These are phyloP conservation scores for Neurospora sp. DNA, from an alignment of 495 filamentous ascomycete genomes.

Conservation along the genomic window DNA sequence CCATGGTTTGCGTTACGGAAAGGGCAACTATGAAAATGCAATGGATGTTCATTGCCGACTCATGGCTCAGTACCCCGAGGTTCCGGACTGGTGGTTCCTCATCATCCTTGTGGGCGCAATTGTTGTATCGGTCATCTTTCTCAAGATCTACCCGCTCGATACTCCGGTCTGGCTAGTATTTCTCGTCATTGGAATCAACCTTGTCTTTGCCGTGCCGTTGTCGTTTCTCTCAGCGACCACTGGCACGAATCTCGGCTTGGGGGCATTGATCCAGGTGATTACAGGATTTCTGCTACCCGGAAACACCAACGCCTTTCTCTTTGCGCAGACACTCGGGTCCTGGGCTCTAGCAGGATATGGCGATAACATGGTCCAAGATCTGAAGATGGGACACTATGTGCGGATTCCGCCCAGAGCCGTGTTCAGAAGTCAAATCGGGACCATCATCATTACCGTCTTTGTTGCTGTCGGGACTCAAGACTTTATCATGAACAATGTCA, in stretches of 20 bases:
- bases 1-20: conserved; percentile 38
- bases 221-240: conserved; percentile 28
- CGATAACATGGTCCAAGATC: conserved; percentile 30
- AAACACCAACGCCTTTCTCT: conserved; percentile 26
- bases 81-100: conserved; percentile 54
- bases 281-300: conserved; percentile 24
- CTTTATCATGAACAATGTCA: conserved; percentile 21
- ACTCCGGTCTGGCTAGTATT: conserved; percentile 26
- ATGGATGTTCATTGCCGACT: conserved; percentile 52
- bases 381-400: conserved; percentile 28
- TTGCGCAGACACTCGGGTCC: conserved; percentile 22
- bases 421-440: conserved; percentile 22
- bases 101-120: conserved; percentile 37
- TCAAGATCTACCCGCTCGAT: conserved; percentile 35
- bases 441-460: conserved; percentile 25
- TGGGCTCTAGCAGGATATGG: conserved; percentile 24
- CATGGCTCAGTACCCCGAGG: conserved; percentile 47
- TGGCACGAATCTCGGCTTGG: conserved; percentile 24
- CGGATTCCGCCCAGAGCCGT: conserved; percentile 24
- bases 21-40: conserved; percentile 37
- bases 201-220: conserved; percentile 28
- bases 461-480: conserved; percentile 22
- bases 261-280: conserved; percentile 23
- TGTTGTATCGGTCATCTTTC: conserved; percentile 40
- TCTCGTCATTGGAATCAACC: conserved; percentile 27